A percentile compares a stretch with the other conserved stretches of the same genome.
These are phyloP conservation scores for Phytophthora rubi DNA, from an alignment of 352 stramenopile species.

Conservation along the genomic window DNA sequence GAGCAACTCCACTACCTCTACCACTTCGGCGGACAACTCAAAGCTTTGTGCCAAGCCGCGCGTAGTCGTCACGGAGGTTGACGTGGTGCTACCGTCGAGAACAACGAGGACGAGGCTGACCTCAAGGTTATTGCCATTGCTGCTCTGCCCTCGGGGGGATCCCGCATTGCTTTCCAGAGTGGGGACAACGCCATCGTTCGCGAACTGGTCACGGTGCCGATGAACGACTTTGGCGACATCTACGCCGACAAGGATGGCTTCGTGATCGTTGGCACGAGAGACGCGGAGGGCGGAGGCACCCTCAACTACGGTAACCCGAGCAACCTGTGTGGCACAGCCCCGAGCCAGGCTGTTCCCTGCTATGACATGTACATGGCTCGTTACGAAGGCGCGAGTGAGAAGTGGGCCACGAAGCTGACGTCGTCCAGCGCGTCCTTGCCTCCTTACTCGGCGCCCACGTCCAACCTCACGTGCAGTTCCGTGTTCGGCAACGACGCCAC, in stretches of 20 bases:
- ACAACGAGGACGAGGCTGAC: conserved; percentile 51
- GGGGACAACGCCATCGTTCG: conserved; percentile 47
- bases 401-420: conserved; percentile 61
- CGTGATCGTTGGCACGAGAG: conserved; percentile 50
- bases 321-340: conserved; percentile 50
- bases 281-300: conserved; percentile 51
- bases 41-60: conserved; percentile 46
- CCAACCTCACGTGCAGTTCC: no score
- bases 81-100: conserved; percentile 40
- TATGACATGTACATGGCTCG: conserved; percentile 67
- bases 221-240: conserved; percentile 56
- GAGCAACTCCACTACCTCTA: conserved; percentile 9
- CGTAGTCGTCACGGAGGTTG: conserved; percentile 44
- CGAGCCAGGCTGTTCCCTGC: conserved; percentile 38
- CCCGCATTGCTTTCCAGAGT: conserved; percentile 58
- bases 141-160: conserved; percentile 45
- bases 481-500: no score
- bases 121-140: conserved; percentile 59
- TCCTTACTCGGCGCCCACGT: conserved; percentile 47
- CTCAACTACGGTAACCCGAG: conserved; percentile 60
- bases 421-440: conserved; percentile 50
- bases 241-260: conserved; percentile 57
- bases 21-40: background rate
- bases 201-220: conserved; percentile 45
- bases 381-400: conserved; percentile 51